These are phyloP conservation scores for Penicillium sp. DNA, from an alignment of 2,329 filamentous ascomycete genomes.

Conservation along the genomic window DNA sequence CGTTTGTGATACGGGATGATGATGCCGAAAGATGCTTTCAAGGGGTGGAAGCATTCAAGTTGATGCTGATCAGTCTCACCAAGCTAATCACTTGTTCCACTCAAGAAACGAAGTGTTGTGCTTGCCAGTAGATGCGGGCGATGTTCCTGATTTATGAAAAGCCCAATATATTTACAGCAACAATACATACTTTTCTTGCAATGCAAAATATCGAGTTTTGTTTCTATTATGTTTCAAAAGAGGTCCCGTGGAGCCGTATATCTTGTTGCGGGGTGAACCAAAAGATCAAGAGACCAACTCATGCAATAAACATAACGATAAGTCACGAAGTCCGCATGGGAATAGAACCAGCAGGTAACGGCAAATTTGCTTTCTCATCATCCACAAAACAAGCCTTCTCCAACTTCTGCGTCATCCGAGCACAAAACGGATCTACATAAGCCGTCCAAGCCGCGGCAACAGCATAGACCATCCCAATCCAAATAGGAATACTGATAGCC, in stretches of 20 bases:
- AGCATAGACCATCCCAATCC: conserved; percentile 47
- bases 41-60: too few species aligned
- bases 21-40: too few species aligned
- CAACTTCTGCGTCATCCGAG: conserved; percentile 46
- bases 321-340: conserved; percentile 24
- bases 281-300: not conserved
- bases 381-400: conserved; percentile 48
- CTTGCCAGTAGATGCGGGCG: not conserved
- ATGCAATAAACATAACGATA: not conserved
- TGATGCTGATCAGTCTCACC: too few species aligned
- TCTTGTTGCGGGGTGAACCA: not conserved
- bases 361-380: conserved; percentile 33
- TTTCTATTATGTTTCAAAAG: not conserved
- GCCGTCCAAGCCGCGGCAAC: conserved; percentile 51
- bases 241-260: not conserved
- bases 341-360: conserved; percentile 18
- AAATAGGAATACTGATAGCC: conserved; percentile 44
- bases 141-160: not conserved
- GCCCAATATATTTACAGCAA: not conserved
- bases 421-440: conserved; percentile 52
- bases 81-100: too few species aligned
- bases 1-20: too few species aligned
- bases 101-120: too few species aligned
- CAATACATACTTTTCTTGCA: not conserved
- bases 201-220: not conserved